Percentiles rank a stretch among this genome's conserved stretches.
Evolutionary conservation across 495 filamentous ascomycete species (phyloP).

Genomic region (Neurospora cerealis): DNA sequence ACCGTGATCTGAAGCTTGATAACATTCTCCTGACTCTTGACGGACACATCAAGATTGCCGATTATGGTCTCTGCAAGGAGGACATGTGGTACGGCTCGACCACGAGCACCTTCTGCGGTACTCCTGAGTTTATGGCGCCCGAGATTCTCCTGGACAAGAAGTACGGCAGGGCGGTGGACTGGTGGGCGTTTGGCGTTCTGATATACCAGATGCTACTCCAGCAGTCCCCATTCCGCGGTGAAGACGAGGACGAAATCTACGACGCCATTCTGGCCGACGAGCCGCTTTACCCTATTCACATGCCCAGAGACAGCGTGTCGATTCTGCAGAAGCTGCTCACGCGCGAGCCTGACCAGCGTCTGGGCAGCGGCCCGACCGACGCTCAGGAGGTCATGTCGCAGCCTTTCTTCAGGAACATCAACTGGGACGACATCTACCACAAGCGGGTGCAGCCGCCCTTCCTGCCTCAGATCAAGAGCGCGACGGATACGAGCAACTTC

Average conservation of each 20-base stretch:
- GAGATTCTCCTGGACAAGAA: slow-evolving; percentile 99
- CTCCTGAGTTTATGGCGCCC: slow-evolving; percentile 98
- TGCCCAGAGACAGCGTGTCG: slow-evolving; percentile 95
- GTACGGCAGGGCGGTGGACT: slow-evolving; percentile 97
- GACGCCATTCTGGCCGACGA: slow-evolving; percentile 98
- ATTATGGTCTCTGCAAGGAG: slow-evolving; percentile 98
- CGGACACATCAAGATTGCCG: slow-evolving; percentile 96
- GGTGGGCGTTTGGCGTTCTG: slow-evolving; percentile 99
- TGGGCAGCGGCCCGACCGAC: slow-evolving; percentile 92
- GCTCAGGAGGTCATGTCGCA: slow-evolving; percentile 99
- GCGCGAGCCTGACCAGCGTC: slow-evolving; percentile 82
- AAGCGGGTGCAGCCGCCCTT: slow-evolving; percentile 87
- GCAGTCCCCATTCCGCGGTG: slow-evolving; percentile 96
- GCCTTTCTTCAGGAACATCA: slow-evolving; percentile 94
- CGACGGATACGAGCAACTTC: slow-evolving; percentile 98
- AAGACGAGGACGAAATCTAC: slow-evolving; percentile 99
- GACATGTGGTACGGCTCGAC: slow-evolving; percentile 99
- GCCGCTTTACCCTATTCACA: slow-evolving; percentile 96
- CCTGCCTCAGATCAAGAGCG: slow-evolving; percentile 73
- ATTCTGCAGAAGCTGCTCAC: slow-evolving; percentile 97
- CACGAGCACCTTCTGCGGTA: slow-evolving; percentile 97
- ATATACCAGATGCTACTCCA: slow-evolving; percentile 99
- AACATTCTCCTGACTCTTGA: slow-evolving; percentile 95
- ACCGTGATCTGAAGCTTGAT: slow-evolving; percentile 98
- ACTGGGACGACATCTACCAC: slow-evolving; percentile 97